phyloP scores from a whole-genome alignment of 208 protist genomes.

The Leishmania martiniquensis region DNA sequence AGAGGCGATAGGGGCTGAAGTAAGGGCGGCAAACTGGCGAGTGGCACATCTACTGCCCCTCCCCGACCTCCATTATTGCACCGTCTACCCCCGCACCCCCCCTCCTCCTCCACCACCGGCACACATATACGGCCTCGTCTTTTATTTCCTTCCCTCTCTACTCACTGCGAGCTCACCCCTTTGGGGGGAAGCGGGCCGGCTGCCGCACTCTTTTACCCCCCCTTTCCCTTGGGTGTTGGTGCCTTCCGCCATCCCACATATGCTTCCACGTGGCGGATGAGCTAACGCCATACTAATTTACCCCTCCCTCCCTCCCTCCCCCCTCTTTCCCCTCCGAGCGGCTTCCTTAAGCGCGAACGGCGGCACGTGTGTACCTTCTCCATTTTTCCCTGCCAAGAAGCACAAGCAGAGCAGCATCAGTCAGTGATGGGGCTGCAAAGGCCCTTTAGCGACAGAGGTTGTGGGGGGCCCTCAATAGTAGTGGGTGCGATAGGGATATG shows the following conservation, averaged over 20 bases:
- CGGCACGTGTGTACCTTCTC: background rate
- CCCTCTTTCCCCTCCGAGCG: background rate
- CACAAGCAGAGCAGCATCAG: background rate
- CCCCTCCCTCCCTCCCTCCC: no score
- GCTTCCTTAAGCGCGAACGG: no score
- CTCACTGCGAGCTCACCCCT: background rate
- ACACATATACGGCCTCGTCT: background rate
- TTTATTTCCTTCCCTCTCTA: background rate
- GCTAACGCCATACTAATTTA: no score
- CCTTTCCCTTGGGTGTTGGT: background rate
- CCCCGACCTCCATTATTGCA: background rate
- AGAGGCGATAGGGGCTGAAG: background rate
- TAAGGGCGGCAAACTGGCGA: background rate
- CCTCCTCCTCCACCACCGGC: no score
- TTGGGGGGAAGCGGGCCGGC: background rate
- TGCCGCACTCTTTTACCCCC: background rate
- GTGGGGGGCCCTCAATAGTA: background rate
- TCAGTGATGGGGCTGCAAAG: background rate
- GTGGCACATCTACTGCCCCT: background rate
- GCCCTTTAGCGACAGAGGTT: background rate
- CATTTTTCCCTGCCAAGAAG: background rate
- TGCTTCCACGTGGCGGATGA: no score
- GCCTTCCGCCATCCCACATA: no score
- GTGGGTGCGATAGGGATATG: background rate
- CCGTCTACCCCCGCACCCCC: background rate